These are phyloP conservation scores for Hyaloperonospora arabidopsidis DNA, from an alignment of 352 stramenopile species.

Conservation along the genomic window DNA sequence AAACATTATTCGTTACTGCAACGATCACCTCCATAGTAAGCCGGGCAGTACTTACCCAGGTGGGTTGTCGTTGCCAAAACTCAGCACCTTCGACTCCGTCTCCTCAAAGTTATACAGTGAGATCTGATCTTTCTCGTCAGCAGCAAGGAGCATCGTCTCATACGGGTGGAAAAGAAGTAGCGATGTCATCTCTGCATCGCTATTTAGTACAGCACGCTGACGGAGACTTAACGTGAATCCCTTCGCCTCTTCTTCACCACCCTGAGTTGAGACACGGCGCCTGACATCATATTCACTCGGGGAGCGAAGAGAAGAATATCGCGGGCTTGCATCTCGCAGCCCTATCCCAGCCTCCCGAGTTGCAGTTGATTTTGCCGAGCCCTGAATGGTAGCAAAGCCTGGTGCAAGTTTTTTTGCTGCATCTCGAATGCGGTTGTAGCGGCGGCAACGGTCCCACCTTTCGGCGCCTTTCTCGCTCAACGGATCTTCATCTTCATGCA, in stretches of 20 bases:
- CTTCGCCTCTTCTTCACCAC: slow-evolving; percentile 61
- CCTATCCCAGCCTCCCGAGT: slow-evolving; percentile 6
- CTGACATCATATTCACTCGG: slow-evolving; percentile 26
- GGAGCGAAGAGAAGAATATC: slow-evolving; percentile 24
- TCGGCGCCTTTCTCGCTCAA: slow-evolving; percentile 67
- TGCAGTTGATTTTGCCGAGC: slow-evolving; percentile 12
- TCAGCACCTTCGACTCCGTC: slow-evolving; percentile 71
- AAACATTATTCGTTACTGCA: slow-evolving; percentile 8
- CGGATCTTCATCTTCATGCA: slow-evolving; percentile 67
- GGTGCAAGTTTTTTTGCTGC: slow-evolving; percentile 52
- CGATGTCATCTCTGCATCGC: slow-evolving; percentile 90
- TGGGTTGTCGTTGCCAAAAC: slow-evolving; percentile 82
- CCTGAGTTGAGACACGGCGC: slow-evolving; percentile 17
- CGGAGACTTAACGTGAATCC: slow-evolving; percentile 82
- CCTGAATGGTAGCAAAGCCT: slow-evolving; percentile 38
- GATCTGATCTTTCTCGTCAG: slow-evolving; percentile 90
- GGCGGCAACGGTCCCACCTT: slow-evolving; percentile 50
- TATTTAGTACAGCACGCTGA: slow-evolving; percentile 89
- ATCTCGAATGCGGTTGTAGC: slow-evolving; percentile 56
- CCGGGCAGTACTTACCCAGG: slow-evolving; percentile 40
- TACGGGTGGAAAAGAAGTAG: slow-evolving; percentile 96
- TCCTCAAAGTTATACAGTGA: slow-evolving; percentile 94
- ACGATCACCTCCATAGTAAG: slow-evolving; percentile 1
- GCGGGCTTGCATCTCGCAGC: slow-evolving; percentile 10
- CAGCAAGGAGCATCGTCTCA: slow-evolving; percentile 90